Evolutionary conservation across 2,329 filamentous ascomycete genomes (phyloP), one percentile per base, ranked within the genome.

Genomic region (Xylaria sp.): DNA sequence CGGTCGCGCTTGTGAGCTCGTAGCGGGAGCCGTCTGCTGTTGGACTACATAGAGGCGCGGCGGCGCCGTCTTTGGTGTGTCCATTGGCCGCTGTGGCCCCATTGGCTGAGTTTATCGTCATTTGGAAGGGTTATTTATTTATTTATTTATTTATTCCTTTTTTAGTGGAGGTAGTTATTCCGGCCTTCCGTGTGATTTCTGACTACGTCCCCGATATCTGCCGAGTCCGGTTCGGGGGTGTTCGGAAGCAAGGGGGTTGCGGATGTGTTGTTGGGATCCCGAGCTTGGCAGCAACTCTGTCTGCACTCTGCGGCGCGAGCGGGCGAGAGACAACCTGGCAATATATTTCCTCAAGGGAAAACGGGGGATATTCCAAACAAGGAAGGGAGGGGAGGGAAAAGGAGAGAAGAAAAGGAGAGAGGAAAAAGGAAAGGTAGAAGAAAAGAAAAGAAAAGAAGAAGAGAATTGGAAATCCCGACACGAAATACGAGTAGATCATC

Each of bases 1-100:
- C 85, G 28, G 85, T 87, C n/a, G 86, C 84, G 75, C 83, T 86
- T 59, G 79, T 81, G 71, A 89, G 83, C 76, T 88, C 86, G 77
- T 87, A 88, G 71, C 86, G 86, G 57, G 83, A 80, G 62, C 86
- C 86, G 77, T 85, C 78, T 31, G 83, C 76, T 7, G 84, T 84
- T 15, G 75, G 73, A 44, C 60, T 41, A 39, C 69, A 71, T 52
- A 71, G 68, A 5, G 65, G 48, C 18, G 50, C 34, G 18, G 50
- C 25, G 28, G 15, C 46, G 7, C 65, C 56, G n/a, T 66, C 62
- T 31, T 15, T 50, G 13, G 44, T 31, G 46, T 20, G 41, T 12
- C 25, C 55, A 13, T 51, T 31, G 44, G 41, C 7, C 5, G 41
- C 41, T 13, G 41, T 15, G 4, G 44, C 9, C 20, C 20, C 31